A percentile compares a stretch with the other conserved stretches of the same genome.
Evolutionary conservation across 2,329 filamentous ascomycete species (phyloP).

Genomic region (Cladophialophora immunda): DNA sequence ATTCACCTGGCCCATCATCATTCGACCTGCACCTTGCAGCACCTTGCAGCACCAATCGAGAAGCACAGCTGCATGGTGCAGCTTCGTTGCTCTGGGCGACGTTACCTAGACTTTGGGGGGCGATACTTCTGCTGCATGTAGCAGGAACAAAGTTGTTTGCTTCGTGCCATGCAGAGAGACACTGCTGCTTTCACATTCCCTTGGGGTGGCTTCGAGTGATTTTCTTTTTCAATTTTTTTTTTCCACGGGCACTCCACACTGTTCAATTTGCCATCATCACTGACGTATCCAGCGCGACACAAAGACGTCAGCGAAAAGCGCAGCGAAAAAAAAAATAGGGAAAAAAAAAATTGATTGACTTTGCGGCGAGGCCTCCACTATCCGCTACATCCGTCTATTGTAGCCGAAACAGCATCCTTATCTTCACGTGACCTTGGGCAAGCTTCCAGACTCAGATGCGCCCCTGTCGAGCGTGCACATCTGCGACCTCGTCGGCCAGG

Average conservation of each 20-base stretch:
- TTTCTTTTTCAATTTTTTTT: background rate
- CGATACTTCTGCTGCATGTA: constrained; percentile 11
- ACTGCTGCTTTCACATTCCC: background rate
- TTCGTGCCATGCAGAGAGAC: background rate
- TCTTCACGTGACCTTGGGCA: constrained; percentile 11
- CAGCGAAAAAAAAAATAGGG: background rate
- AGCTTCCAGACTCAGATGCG: background rate
- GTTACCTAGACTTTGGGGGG: background rate
- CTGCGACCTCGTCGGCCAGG: background rate
- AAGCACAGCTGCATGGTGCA: background rate
- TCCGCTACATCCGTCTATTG: constrained; percentile 12
- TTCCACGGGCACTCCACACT: background rate
- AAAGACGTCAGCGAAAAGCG: background rate
- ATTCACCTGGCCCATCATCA: constrained; percentile 6
- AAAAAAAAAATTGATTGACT: constrained; percentile 16
- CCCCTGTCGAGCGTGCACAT: background rate
- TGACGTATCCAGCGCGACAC: constrained; percentile 1
- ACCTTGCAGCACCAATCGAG: background rate
- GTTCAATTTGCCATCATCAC: constrained; percentile 1
- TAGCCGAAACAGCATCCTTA: background rate
- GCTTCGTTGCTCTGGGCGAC: constrained; percentile 24
- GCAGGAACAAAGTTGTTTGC: background rate
- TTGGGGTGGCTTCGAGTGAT: background rate
- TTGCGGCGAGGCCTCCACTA: constrained; percentile 11
- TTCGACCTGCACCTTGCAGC: background rate